Evolutionary conservation across 805 yeast genomes (phyloP), one percentile per base, ranked within the genome.

Genomic region (Kodamaea nitidulidarum): DNA sequence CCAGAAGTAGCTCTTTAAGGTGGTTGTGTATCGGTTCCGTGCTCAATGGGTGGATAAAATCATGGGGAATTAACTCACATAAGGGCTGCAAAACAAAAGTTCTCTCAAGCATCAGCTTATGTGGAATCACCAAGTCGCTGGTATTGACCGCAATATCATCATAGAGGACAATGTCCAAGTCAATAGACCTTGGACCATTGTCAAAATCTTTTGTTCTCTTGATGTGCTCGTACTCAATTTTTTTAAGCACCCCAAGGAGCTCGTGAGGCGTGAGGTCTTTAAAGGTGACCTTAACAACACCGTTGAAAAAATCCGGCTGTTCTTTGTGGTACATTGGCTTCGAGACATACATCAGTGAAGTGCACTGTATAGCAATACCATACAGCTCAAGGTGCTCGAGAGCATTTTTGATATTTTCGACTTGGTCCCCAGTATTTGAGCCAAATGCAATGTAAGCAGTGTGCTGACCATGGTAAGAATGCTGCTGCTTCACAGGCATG

Each of bases 101-200:
- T 42, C 99, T 73, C 49, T 88, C 96, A 38, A 88, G 69, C 88
- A 93, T 84, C 32, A 87, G 72, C 29, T 80, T 77, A 60, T 93
- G 99, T 0, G 98, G 99, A 9, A 93, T 71, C 18, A 73, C 75
- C 50, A 93, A 71, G 26, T 77, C 71, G 0, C 72, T 65, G 1
- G 73, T 65, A 55, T 81, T 82, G 32, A 84, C 44, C 7, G 80
- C 67, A 15, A 73, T 46, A 26, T 71, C 67, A 52, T 80, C 93
- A 55, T 79, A 91, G 15, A 91, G 62, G 10, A 91, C 49, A 10
- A 93, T 86, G 60, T 93, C 99, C 36, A 93, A 69, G 55, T 93
- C 99, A 38, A 93, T 84, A 9, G 86, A 65, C 42, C 99, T 70
- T 7, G 99, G 98, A 0, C 98, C 96, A 57, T 93, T 93, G 10